Percentiles rank a stretch among this genome's conserved stretches.
phyloP scores from a whole-genome alignment of 257 asterid genomes.

The Cinchona pubescens region DNA sequence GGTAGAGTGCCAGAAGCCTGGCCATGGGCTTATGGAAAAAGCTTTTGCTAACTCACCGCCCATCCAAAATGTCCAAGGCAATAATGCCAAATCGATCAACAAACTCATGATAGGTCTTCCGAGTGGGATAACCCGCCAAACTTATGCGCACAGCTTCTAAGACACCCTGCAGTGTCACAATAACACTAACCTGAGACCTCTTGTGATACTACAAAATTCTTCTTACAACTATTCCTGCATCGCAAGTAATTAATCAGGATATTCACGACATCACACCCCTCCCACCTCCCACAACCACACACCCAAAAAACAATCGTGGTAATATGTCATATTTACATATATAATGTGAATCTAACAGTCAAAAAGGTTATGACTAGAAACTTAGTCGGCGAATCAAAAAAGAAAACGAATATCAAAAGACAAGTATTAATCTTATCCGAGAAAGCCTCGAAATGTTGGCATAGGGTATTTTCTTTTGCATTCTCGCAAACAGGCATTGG shows the following conservation, averaged over 20 bases:
- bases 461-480: not conserved
- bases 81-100: conserved; percentile 91
- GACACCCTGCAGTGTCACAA: conserved; percentile 71
- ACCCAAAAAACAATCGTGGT: not conserved
- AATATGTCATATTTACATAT: not conserved
- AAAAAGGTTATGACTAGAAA: not conserved
- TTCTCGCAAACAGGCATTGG: not conserved
- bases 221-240: not conserved
- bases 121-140: conserved; percentile 98
- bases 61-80: conserved; percentile 70
- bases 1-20: not conserved
- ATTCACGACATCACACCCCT: not conserved
- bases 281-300: no score
- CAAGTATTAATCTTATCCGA: not conserved
- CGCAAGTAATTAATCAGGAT: not conserved
- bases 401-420: not conserved
- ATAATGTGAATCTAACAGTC: not conserved
- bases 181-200: conserved; percentile 4
- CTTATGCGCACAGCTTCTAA: conserved; percentile 98
- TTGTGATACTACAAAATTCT: not conserved
- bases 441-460: not conserved
- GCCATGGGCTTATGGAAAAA: not conserved
- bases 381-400: not conserved
- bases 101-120: conserved; percentile 92
- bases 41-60: conserved; percentile 52